Base-by-base conservation (phyloP, 2,329 filamentous ascomycete genomes). In the Xylaria sp. region DNA sequence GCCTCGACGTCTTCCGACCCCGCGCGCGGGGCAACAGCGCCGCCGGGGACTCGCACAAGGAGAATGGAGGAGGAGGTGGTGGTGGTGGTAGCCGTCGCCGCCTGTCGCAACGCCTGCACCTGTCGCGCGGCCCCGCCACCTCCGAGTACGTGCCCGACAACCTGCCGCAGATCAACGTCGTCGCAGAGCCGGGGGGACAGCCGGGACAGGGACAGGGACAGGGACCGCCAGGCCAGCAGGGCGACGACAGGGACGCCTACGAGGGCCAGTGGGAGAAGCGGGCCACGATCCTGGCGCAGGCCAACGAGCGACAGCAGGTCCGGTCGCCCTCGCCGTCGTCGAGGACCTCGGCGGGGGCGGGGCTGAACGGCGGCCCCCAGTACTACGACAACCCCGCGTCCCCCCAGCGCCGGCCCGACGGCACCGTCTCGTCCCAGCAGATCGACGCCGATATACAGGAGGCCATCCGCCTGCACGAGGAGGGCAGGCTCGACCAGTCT, bases 401-500 rank as follows among this genome's bases (percentile, higher is more conserved):
- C 42, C 48, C 40, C 48, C 60, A 63, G 62, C 50, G 52, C 49
- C 57, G 50, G 54, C 39, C 43, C 20, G 58, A 53, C 17, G 68
- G 65, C 34, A 67, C 68, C 8, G 76, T 83, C 34, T 80, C 77
- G 48, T 78, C 77, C 44, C 77, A 82, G 67, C 73, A 74, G 53
- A 80, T 81, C 49, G 84, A 88, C 69, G 80, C 82, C 54, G 87
- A 90, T 72, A 96, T 99, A 54, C 93, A 97, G 73, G 88, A 95
- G 74, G 94, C 94, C n/a, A 99, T 99, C 69, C 83, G 89, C 57
- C 79, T 97, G 60, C 94, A 99, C 71, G 94, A 99, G 74, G 81
- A 79, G 43, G 93, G 93, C 52, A 82, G 94, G 56, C 80, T 96
- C 52, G 84, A 86, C 66, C 76, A 80, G 66, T 94, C 92, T 48